These are phyloP conservation scores for Sphaerosporella brunnea DNA, from an alignment of 495 filamentous ascomycete species.

Conservation along the genomic window DNA sequence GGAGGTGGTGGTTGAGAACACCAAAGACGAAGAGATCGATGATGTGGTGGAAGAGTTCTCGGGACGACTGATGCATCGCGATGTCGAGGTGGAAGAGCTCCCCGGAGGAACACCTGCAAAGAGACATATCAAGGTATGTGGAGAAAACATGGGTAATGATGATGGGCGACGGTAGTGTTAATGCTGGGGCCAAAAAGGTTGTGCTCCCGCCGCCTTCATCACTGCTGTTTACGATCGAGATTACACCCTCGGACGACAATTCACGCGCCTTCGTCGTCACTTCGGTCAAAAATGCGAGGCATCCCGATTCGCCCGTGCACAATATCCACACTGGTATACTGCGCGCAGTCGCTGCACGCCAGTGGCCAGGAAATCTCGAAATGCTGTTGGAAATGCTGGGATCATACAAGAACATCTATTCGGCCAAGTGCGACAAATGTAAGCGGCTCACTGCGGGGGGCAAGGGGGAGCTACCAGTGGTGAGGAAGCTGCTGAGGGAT, in stretches of 20 bases:
- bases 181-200: too few relatives aligned
- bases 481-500: conserved; percentile 18
- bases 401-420: conserved; percentile 16
- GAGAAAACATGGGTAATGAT: too few relatives aligned
- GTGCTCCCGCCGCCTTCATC: conserved; percentile 16
- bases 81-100: not conserved
- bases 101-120: not conserved
- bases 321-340: conserved; percentile 19
- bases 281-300: conserved; percentile 15
- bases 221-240: conserved; percentile 19
- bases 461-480: conserved; percentile 19
- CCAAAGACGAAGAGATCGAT: conserved; percentile 11
- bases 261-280: conserved; percentile 23
- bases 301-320: conserved; percentile 12
- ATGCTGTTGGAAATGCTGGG: conserved; percentile 21
- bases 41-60: conserved; percentile 15
- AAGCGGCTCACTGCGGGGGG: conserved; percentile 18
- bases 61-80: conserved; percentile 10
- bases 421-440: conserved; percentile 18
- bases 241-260: conserved; percentile 10
- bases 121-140: not conserved
- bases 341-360: conserved; percentile 17
- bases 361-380: conserved; percentile 19
- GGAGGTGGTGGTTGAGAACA: conserved; percentile 14
- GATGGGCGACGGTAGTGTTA: too few relatives aligned